These are phyloP conservation scores for Leptomonas pyrrhocoris DNA, from an alignment of 208 protist species.

Conservation along the genomic window DNA sequence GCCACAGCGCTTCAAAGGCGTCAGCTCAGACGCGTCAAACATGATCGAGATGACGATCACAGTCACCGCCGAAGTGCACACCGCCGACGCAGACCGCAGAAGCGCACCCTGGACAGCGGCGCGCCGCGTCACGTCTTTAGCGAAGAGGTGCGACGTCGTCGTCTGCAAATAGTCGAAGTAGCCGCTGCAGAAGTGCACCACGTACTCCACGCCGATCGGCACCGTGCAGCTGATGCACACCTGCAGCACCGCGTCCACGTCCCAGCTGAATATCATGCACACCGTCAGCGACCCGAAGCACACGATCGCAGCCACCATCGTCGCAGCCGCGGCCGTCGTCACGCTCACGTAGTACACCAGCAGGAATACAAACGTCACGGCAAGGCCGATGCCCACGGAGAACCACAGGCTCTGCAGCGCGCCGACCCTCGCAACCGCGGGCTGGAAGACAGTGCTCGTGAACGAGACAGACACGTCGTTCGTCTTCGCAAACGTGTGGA, in stretches of 20 bases:
- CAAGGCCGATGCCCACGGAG: conserved; percentile 47
- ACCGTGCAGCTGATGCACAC: conserved; percentile 56
- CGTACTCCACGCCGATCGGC: conserved; percentile 55
- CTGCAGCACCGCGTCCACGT: conserved; percentile 48
- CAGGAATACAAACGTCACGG: conserved; percentile 40
- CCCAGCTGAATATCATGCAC: conserved; percentile 41
- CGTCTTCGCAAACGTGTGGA: background rate
- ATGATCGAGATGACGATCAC: conserved; percentile 41
- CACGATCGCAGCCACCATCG: conserved; percentile 39
- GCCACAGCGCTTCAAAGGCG: conserved; percentile 34
- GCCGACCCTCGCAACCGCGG: conserved; percentile 29
- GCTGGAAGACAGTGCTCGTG: conserved; percentile 34
- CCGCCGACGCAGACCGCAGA: conserved; percentile 38
- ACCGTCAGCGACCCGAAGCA: conserved; percentile 52
- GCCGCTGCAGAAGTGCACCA: conserved; percentile 49
- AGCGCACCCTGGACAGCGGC: conserved; percentile 44
- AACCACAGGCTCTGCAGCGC: conserved; percentile 52
- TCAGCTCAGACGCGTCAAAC: conserved; percentile 42
- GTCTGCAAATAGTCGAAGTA: conserved; percentile 73
- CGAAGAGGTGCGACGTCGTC: conserved; percentile 64
- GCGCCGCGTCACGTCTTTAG: conserved; percentile 34
- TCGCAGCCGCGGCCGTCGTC: conserved; percentile 29
- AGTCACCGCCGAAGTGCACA: conserved; percentile 39
- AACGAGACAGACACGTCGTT: conserved; percentile 16
- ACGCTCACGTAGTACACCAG: conserved; percentile 49